Base-by-base conservation (phyloP, 306 rosid species). In the Castanea sativa region DNA sequence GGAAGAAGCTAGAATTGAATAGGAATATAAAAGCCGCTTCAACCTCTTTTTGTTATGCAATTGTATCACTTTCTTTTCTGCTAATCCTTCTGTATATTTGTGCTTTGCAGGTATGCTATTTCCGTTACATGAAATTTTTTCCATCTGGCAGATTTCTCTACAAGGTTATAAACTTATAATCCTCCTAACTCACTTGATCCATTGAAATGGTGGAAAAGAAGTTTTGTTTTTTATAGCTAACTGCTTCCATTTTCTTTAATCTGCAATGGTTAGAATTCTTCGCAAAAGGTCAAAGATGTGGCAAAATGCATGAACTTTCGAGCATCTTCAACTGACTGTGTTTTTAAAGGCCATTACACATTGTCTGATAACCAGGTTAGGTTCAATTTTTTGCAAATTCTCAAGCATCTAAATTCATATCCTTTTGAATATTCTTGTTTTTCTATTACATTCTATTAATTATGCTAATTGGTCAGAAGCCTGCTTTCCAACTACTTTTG, bases 101-200 rank as follows among this genome's bases (percentile, higher is more conserved):
- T 76, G 67, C 56, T 83, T 61, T 85, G 88, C 86, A 95, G 99
- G 98, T 95, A 72, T 92, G 98, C 91, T 95, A 92, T 85, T 95
- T 80, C 87, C 96, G 94, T 76, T 95, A 95, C 86, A 57, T 92
- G 78, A 91, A 97, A 81, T 92, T 92, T 81, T 95, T 86, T 58
- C 93, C 95, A 68, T 92, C 99, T 45, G 99, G 98, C 38, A 82
- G 92, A 71, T 95, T 95, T 75, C 94, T 95, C 68, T 95, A 95
- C 85, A 92, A 94, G 97, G 99, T 94, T 80, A 57, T 74, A 60
- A 53, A 38, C 32, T 94, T 80, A 57, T 74, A 60, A 53, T 52
- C 32, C 58, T 72, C 83, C 20, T 10, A 52, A 70, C 61, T 83
- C 73, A 73, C 75, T 58, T 49, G 23, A 52, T 57, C 35, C 25